Percentiles rank a stretch among this genome's conserved stretches.
Conservation (phyloP, 2,329 filamentous ascomycete genomes). For the Fusarium sp. region DNA sequence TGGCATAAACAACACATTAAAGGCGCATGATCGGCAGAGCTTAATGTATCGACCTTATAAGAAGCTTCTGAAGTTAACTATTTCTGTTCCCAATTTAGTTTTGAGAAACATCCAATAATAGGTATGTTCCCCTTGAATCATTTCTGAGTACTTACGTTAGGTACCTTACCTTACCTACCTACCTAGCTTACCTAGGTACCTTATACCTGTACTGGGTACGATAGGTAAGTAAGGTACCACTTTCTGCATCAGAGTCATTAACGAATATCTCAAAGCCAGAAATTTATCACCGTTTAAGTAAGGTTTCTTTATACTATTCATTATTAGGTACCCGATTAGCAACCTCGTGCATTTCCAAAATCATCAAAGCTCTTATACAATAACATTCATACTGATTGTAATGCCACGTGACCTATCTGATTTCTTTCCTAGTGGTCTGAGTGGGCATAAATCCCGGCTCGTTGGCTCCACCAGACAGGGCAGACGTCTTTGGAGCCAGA, state of each 20-base stretch:
- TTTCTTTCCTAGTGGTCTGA: conserved; percentile 29
- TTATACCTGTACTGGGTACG: too few species aligned
- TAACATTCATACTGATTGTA: background rate
- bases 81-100: background rate
- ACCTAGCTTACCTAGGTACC: too few species aligned
- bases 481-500: conserved; percentile 32
- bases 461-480: conserved; percentile 38
- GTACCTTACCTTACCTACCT: too few species aligned
- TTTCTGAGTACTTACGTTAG: too few species aligned
- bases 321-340: too few species aligned
- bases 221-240: too few species aligned
- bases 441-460: conserved; percentile 34
- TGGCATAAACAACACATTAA: background rate
- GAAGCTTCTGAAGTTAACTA: background rate
- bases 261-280: background rate
- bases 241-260: too few species aligned
- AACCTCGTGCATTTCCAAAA: background rate
- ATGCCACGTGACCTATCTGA: conserved; percentile 43
- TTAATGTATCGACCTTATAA: background rate
- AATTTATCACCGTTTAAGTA: too few species aligned
- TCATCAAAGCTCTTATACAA: background rate
- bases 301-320: too few species aligned
- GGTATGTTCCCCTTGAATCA: too few species aligned
- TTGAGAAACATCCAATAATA: too few species aligned
- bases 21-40: background rate